Evolutionary conservation across 768 basidiomycete species (phyloP).

Genomic region (Pleurotus sapidus): DNA sequence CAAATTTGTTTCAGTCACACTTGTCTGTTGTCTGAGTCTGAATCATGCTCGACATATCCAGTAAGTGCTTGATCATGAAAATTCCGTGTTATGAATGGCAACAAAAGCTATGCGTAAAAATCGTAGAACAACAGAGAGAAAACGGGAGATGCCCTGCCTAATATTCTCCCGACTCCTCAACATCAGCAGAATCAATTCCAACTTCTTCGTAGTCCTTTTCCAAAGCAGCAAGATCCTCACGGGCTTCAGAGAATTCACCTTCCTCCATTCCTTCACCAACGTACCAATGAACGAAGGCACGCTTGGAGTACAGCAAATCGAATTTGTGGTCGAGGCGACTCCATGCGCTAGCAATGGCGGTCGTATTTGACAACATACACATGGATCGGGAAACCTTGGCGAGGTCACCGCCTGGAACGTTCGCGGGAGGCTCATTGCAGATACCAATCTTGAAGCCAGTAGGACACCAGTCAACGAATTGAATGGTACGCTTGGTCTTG

Average conservation of each 20-base stretch:
- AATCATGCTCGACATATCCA: background rate
- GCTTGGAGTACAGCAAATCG: slow-evolving; percentile 96
- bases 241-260: slow-evolving; percentile 98
- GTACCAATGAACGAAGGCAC: slow-evolving; percentile 92
- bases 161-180: slow-evolving; percentile 61
- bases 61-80: slow-evolving; percentile 14
- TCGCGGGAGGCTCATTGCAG: slow-evolving; percentile 94
- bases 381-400: slow-evolving; percentile 92
- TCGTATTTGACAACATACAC: slow-evolving; percentile 97
- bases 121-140: slow-evolving; percentile 9
- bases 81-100: slow-evolving; percentile 25
- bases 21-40: background rate
- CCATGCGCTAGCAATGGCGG: slow-evolving; percentile 94
- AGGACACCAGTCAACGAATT: slow-evolving; percentile 98
- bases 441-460: slow-evolving; percentile 99
- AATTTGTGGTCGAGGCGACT: slow-evolving; percentile 96
- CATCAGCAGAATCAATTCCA: slow-evolving; percentile 73
- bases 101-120: slow-evolving; percentile 25
- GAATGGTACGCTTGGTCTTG: slow-evolving; percentile 97
- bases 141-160: slow-evolving; percentile 21
- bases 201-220: slow-evolving; percentile 96
- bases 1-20: background rate
- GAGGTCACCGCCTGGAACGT: slow-evolving; percentile 91
- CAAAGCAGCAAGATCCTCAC: slow-evolving; percentile 96
- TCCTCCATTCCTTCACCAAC: slow-evolving; percentile 99